Conservation (phyloP, 306 rosid species). For the Quercus bicolor region DNA sequence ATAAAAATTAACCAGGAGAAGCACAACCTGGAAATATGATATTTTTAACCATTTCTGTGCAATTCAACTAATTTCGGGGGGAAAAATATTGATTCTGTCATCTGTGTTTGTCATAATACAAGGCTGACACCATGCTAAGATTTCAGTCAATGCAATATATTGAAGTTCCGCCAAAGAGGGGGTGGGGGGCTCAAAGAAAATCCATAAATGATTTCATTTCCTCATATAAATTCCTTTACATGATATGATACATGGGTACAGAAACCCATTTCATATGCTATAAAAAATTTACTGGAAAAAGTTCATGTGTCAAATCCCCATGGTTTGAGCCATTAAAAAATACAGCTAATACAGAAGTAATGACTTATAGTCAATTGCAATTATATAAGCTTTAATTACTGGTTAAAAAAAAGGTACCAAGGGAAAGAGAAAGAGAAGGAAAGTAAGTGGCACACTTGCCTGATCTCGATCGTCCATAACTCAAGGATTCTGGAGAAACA, state of each 20-base stretch:
- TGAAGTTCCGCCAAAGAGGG: background rate
- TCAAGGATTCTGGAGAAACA: conserved; percentile 38
- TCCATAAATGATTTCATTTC: background rate
- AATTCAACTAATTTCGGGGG: background rate
- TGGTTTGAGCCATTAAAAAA: background rate
- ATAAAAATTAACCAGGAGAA: background rate
- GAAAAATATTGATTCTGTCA: background rate
- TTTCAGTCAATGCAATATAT: background rate
- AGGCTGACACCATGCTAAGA: background rate
- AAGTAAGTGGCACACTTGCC: conserved; percentile 29
- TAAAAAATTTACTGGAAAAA: background rate
- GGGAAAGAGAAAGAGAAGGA: background rate
- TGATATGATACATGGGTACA: too few species aligned
- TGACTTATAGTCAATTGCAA: background rate
- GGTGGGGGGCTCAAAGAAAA: background rate
- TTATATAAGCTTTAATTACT: background rate
- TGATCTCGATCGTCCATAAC: conserved; percentile 58
- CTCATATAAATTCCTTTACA: too few species aligned
- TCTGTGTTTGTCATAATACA: background rate
- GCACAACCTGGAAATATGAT: background rate
- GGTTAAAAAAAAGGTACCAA: background rate
- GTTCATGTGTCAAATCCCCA: background rate
- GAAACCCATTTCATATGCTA: background rate
- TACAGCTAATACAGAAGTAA: background rate
- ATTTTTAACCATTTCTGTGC: background rate